Evolutionary conservation across 345 rosid species (phyloP).

Genomic region (Limnanthes douglasii): DNA sequence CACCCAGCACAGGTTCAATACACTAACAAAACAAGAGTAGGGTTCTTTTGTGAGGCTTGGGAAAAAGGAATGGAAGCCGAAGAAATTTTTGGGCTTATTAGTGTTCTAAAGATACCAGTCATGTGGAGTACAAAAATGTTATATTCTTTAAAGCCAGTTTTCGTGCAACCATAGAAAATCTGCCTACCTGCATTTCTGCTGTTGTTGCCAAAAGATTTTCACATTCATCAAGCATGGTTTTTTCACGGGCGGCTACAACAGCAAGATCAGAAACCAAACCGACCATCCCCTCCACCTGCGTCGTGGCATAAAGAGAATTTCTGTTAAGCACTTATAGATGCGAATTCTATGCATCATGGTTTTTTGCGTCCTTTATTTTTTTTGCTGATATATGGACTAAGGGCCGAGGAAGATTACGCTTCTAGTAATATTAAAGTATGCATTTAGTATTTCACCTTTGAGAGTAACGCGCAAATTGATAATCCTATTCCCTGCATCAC

Average conservation of each 20-base stretch:
- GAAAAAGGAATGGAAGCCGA: no score
- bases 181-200: conserved; percentile 57
- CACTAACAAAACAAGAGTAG: no score
- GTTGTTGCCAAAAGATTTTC: conserved; percentile 56
- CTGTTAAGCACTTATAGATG: conserved; percentile 5
- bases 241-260: conserved; percentile 32
- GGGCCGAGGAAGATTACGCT: background rate
- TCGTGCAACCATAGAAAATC: no score
- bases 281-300: conserved; percentile 47
- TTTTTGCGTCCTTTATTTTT: no score
- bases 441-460: conserved; percentile 50
- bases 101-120: no score
- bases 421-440: background rate
- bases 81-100: no score
- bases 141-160: background rate
- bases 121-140: background rate
- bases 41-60: no score
- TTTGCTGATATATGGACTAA: no score
- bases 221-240: conserved; percentile 42
- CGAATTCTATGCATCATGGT: no score
- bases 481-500: conserved; percentile 89
- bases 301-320: conserved; percentile 3
- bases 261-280: conserved; percentile 54
- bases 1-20: no score
- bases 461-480: conserved; percentile 45